These are phyloP conservation scores for Colletotrichum euphorbiae DNA, from an alignment of 2,329 filamentous ascomycete genomes.

Conservation along the genomic window DNA sequence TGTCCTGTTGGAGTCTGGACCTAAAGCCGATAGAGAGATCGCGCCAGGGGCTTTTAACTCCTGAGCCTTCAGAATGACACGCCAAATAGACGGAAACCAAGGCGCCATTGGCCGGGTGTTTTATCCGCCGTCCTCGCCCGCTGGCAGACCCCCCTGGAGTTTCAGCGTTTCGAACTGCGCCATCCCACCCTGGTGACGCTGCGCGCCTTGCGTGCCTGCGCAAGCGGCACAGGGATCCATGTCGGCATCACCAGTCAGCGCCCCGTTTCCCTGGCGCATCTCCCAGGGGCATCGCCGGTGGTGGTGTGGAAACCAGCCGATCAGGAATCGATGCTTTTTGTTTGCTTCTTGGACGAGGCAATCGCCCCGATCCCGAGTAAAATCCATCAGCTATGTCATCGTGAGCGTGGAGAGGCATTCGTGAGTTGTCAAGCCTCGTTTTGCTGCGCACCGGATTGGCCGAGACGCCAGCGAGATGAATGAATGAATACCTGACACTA, in stretches of 20 bases:
- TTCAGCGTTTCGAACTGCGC: slow-evolving; percentile 41
- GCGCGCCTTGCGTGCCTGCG: slow-evolving; percentile 39
- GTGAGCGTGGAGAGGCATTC: background rate
- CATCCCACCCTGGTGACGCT: slow-evolving; percentile 37
- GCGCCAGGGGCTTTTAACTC: slow-evolving; percentile 15
- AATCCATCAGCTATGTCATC: slow-evolving; percentile 13
- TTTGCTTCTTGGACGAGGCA: slow-evolving; percentile 17
- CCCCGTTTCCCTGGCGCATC: slow-evolving; percentile 28
- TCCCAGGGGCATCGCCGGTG: slow-evolving; percentile 23
- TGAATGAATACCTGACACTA: too few relatives aligned
- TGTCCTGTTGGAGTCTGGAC: too few relatives aligned
- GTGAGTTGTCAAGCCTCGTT: background rate
- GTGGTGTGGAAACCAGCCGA: slow-evolving; percentile 37
- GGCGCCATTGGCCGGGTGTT: slow-evolving; percentile 36
- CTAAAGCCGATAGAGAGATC: slow-evolving; percentile 32
- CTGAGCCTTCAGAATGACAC: slow-evolving; percentile 11
- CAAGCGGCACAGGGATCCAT: slow-evolving; percentile 36
- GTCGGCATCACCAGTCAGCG: slow-evolving; percentile 4
- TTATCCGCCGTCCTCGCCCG: slow-evolving; percentile 20
- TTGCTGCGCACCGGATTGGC: background rate
- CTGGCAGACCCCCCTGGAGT: slow-evolving; percentile 38
- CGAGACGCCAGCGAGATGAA: background rate
- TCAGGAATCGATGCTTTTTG: slow-evolving; percentile 13
- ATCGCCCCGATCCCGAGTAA: slow-evolving; percentile 28
- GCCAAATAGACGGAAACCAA: slow-evolving; percentile 1